Base-by-base conservation (phyloP, 2,329 filamentous ascomycete species). In the Aspergillus chevalieri region DNA sequence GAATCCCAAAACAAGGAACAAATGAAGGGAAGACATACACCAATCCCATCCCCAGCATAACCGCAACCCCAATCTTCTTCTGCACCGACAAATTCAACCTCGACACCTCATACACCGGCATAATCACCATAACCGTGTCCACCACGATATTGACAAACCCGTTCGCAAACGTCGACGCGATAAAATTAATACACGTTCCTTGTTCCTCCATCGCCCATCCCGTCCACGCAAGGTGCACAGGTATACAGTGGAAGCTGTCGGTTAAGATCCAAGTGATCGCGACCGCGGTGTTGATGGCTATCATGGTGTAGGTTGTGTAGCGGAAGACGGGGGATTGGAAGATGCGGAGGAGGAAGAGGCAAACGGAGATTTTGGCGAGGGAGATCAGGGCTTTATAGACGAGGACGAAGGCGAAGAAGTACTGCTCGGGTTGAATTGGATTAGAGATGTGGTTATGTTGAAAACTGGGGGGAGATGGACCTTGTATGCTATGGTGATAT, bases 341-440 rank as follows among this genome's bases (percentile, higher is more conserved):
- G 38, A 61, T 61, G 15, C 57, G 56, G 7, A 60, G 49, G 3
- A 61, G 47, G 45, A 61, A 61, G 2, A 61, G 54, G 30, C 57
- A 57, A 3, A 61, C 57, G 9, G 58, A 61, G 14, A 61, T 61
- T 34, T 60, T 60, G 6, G 53, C 54, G 2, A 60, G 58, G 3
- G 58, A 60, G 28, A 60, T 60, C 15, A 54, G 51, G 6, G 46
- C 43, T 48, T 60, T 60, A 46, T 60, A 60, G 28, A 48, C 24
- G 14, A 60, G 41, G n/a, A 53, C 52, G 17, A 57, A 56, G 6
- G 48, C 46, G 43, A 53, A 56, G 43, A 60, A 60, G 43, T 39
- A 44, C 52, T 60, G 15, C 14, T 19, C 4, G 19, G 4, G 15
- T n/a, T 45, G n/a, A 9, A 15, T 12, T 7, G 19, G 9, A 28